A percentile compares a stretch with the other conserved stretches of the same genome.
Evolutionary conservation across 1,139 yeast species (phyloP).

Genomic region (Yamadazyma blattariae): DNA sequence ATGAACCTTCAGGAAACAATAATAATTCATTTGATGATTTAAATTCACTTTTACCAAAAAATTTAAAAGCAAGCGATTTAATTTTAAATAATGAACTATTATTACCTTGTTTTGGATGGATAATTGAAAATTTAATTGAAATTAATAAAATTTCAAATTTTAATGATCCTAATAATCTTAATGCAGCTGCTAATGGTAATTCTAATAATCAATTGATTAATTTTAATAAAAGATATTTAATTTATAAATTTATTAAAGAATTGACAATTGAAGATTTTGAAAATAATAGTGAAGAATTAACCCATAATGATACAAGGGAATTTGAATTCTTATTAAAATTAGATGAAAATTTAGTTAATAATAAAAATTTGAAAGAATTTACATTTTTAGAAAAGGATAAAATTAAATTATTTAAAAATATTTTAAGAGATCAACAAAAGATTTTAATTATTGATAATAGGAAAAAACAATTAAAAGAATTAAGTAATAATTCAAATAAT

Average conservation of each 20-base stretch:
- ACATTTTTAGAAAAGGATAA: constrained; percentile 26
- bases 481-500: constrained; percentile 3
- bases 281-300: constrained; percentile 19
- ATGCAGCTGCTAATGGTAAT: too few species aligned
- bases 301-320: constrained; percentile 39
- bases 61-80: constrained; percentile 27
- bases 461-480: constrained; percentile 28
- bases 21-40: constrained; percentile 24
- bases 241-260: constrained; percentile 41
- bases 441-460: constrained; percentile 33
- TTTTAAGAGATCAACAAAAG: constrained; percentile 34
- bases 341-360: constrained; percentile 34
- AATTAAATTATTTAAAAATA: constrained; percentile 27
- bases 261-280: constrained; percentile 35
- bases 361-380: constrained; percentile 26
- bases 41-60: constrained; percentile 34
- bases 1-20: too few species aligned
- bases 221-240: constrained; percentile 43
- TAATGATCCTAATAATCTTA: too few species aligned
- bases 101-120: constrained; percentile 81
- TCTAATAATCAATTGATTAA: constrained; percentile 26
- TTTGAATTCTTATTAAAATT: constrained; percentile 45
- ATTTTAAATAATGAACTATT: constrained; percentile 34
- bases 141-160: constrained; percentile 37
- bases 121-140: constrained; percentile 41